Base-by-base conservation (phyloP, 2,329 filamentous ascomycete species). In the Talaromyces sp. region DNA sequence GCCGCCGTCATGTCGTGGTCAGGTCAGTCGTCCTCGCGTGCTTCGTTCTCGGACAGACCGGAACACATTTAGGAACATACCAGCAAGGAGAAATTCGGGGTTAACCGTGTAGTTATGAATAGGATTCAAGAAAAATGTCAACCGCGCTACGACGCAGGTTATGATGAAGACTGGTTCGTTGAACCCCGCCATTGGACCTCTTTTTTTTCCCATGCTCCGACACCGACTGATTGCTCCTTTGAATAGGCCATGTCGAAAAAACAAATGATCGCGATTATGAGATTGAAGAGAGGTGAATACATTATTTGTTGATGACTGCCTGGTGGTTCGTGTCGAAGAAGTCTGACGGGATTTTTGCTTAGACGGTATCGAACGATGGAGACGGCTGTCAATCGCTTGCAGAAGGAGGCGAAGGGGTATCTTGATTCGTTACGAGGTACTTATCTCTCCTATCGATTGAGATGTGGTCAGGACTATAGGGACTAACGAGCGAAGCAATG, bases 231-330 rank as follows among this genome's bases (percentile, higher is more conserved):
- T 56, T 56, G 33, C 12, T 42, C 12, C 21, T 18, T 28, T 2
- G 9, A 2, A 54, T 39, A 60, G 91, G 95, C 65, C 95, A 98
- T 82, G 96, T 99, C 71, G 95, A 99, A 80, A 93, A 95, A 81
- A 99, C 95, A 28, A 97, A 93, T 77, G 95, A 99, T 80, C 91
- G 96, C 69, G 95, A 98, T 77, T 99, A 98, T 78, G 95, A 98
- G 79, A 93, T 98, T 60, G 96, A 99, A 78, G 92, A 96, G 79
- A 88, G 91, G 89, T 92, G 72, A 65, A 67, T 46, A 55, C 52
- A 37, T 8, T 5, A 37, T 8, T 5, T 18, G 23, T 60, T 9
- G 5, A 9, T 7, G 25, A 9, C 11, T 33, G 16, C 23, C 14
- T 59, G 33, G 23, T 31, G 42, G 35, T 18, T 48, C 14, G 18